Evolutionary conservation across 2,329 filamentous ascomycete species (phyloP), one percentile per base, ranked within the genome.

Genomic region (Mycocentrospora acerina): DNA sequence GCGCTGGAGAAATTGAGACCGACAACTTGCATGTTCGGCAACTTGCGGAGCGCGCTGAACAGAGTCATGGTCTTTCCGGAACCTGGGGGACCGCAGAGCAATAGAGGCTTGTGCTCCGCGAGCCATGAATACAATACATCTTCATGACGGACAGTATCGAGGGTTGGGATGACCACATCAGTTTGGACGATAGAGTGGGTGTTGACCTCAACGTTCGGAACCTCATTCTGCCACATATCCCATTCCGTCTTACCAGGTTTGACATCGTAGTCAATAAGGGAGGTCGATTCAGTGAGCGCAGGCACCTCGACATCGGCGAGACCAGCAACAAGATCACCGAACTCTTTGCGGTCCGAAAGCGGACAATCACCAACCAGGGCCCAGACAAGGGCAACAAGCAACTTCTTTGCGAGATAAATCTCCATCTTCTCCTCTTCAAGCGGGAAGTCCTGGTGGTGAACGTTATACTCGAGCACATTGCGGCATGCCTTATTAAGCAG

Each of bases 51-150:
- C 24, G 93, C 93, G 64, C 91, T 96, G 75, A 99, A 99, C 10
- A 99, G 76, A 9, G 93, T 99, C 93, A 99, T 99, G 4, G 93
- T 99, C 75, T 99, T 99, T 77, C 93, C 93, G 35, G 93, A 98
- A 73, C 93, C 93, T 42, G 93, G 93, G 63, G 93, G 94, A 68
- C 93, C 94, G 66, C 93, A 99, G 12, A 99, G 85, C 35, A 99
- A 76, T 13, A 99, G 77, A 10, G 94, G 93, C 73, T 98, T 98
- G 67, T 99, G 93, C 67, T 99, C 93, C 12, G 94, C 93, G 29
- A 99, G 81, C 93, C 93, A 98, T 3, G 94, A 98, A 74, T 98
- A 98, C 12, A 99, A 78, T n/a, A 99, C 88, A 69, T 97, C 93
- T 68, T 99, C 93, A 57, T 99, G 93, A 19, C 93, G 88, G 29